Evolutionary conservation across 768 basidiomycete genomes (phyloP), one percentile per base, ranked within the genome.

Genomic region (Boletus vinaceobasis): DNA sequence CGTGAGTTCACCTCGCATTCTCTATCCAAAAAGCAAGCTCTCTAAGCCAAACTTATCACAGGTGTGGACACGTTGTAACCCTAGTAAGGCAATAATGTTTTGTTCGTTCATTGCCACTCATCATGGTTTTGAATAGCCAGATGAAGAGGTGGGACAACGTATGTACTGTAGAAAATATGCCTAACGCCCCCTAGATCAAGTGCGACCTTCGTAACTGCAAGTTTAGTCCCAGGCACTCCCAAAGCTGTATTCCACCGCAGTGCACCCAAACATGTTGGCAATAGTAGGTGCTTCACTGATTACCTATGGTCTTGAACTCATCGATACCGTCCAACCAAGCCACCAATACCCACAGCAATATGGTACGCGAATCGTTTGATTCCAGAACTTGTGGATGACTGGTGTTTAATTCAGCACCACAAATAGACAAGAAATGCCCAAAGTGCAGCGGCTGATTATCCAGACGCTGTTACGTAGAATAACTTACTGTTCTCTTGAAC

Each of bases 301-400:
- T 31, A 1, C 36, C 47, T 21, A 32, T 42, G 32, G n/a, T 33
- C 38, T 19, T 14, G 11, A 40, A 43, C 55, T 73, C 44, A 66
- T 44, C 35, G 8, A 38, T 19, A 39, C 43, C 29, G 7, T 53
- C 36, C 43, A 51, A 57, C 33, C 36, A 52, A 86, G 84, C 59
- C 83, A 72, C 42, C 82, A 85, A 64, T 84, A 75, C 58, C 83
- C 84, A 26, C 82, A 88, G 60, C 85, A 85, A 64, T 88, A 87
- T 65, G 78, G 79, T 81, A 59, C 43, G 76, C 61, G 17, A 27
- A 19, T 49, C 61, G 42, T 50, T 61, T 55, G 17, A 15, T 55
- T 43, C 27, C 31, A 31, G 48, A 52, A 43, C 37, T 27, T 26
- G 35, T 46, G 33, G 43, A 26, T 49, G 40, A 54, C 52, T 9